phyloP scores from a whole-genome alignment of 805 yeast species.

The Starmerella kuoi region DNA sequence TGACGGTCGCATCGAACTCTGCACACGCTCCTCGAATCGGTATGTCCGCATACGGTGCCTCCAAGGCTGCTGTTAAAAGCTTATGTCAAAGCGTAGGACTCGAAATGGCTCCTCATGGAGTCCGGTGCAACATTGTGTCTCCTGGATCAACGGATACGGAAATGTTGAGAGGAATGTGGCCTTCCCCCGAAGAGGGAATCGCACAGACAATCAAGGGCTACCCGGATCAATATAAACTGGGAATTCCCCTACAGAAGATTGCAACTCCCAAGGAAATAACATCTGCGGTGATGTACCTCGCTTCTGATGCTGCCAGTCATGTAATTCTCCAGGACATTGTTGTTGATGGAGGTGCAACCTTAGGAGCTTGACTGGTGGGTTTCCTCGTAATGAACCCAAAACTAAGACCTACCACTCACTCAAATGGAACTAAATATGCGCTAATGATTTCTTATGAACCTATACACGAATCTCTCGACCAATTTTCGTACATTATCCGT shows the following conservation, averaged over 20 bases:
- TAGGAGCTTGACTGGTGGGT: slow-evolving; percentile 11
- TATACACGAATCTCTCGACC: too few species aligned
- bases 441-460: not conserved
- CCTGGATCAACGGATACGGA: slow-evolving; percentile 17
- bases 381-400: not conserved
- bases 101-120: slow-evolving; percentile 14
- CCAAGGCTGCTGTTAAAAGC: slow-evolving; percentile 14
- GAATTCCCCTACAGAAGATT: slow-evolving; percentile 14
- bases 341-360: slow-evolving; percentile 18
- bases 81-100: slow-evolving; percentile 12
- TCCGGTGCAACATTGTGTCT: slow-evolving; percentile 14
- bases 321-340: slow-evolving; percentile 15
- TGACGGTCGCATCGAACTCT: slow-evolving; percentile 13
- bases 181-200: slow-evolving; percentile 1
- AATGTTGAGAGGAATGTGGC: slow-evolving; percentile 14
- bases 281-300: slow-evolving; percentile 9
- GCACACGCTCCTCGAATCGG: slow-evolving; percentile 17
- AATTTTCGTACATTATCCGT: too few species aligned
- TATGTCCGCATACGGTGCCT: slow-evolving; percentile 19
- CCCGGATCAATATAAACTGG: slow-evolving; percentile 16
- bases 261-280: slow-evolving; percentile 11
- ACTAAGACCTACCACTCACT: not conserved
- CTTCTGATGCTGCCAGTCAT: slow-evolving; percentile 18
- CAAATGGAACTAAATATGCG: not conserved
- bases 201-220: slow-evolving; percentile 7